A percentile compares a stretch with the other conserved stretches of the same genome.
Conservation (phyloP, 768 basidiomycete genomes). For the Trametes cinnabarina region DNA sequence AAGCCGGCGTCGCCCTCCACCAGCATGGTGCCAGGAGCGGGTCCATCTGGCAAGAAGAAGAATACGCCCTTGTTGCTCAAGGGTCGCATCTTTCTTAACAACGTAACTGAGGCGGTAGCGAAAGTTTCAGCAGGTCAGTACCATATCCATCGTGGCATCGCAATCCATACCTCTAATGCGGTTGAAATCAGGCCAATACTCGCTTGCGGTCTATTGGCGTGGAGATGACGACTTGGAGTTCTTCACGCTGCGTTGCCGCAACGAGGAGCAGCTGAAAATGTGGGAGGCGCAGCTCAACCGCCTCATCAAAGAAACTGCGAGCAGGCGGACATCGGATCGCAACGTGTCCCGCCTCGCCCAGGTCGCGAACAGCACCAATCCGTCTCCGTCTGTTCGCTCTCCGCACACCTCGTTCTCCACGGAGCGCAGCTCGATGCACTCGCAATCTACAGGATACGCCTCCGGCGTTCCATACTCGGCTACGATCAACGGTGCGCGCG, state of each 20-base stretch:
- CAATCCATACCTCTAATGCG: background rate
- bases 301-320: constrained; percentile 76
- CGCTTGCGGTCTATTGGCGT: constrained; percentile 91
- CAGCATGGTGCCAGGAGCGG: constrained; percentile 45
- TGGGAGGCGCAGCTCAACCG: constrained; percentile 92
- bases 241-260: constrained; percentile 90
- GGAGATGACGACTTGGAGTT: constrained; percentile 91
- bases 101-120: constrained; percentile 83
- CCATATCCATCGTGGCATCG: constrained; percentile 8
- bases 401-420: constrained; percentile 22
- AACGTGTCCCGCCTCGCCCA: constrained; percentile 51
- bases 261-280: constrained; percentile 87
- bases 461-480: constrained; percentile 21
- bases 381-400: constrained; percentile 36
- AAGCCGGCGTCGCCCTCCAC: constrained; percentile 61
- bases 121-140: constrained; percentile 60
- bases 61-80: constrained; percentile 85
- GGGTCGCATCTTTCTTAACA: constrained; percentile 95
- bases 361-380: constrained; percentile 46
- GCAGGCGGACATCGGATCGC: constrained; percentile 66
- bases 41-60: constrained; percentile 64
- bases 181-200: constrained; percentile 52
- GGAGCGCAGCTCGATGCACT: constrained; percentile 25
- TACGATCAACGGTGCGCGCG: constrained; percentile 17
- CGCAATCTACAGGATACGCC: constrained; percentile 22